Evolutionary conservation across 768 basidiomycete species (phyloP), one percentile per base, ranked within the genome.

Genomic region (Phanerochaete sordida): DNA sequence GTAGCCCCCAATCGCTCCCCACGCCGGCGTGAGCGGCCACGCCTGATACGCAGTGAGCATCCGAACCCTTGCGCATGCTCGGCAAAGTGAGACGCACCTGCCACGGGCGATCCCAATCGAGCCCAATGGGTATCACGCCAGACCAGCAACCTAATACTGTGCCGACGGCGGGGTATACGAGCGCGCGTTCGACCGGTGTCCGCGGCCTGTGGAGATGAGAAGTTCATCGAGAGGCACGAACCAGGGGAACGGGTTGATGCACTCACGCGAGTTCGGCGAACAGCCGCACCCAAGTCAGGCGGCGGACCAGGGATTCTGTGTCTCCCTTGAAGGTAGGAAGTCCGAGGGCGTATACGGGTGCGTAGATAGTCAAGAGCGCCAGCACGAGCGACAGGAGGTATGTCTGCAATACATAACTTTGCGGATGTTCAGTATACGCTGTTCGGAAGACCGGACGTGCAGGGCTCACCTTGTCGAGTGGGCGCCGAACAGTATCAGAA

Each of bases 81-180:
- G 28, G 31, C n/a, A 43, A 43, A 30, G 33, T 48, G 1, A 35
- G 35, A 75, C 84, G 58, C 56, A 91, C 94, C 88, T 98, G 96
- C 95, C 95, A 98, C 7, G 95, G 93, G 37, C 93, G 82, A 69
- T 95, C 95, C 96, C 96, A 98, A 74, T 98, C 96, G 19, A 98
- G 84, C 0, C 93, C 90, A 48, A 95, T 87, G 1, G 93, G 91
- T 48, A 95, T 78, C 11, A 82, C 84, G 16, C 94, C 95, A 15
- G 81, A 35, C 95, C 94, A 97, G 46, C 82, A 79, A 5, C 95
- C 96, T 21, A 87, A 28, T 45, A 90, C 64, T 0, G 90, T 77
- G 43, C 92, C 92, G 26, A 88, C 67, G 12, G 83, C 82, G 16
- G 96, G 92, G 66, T 91, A 94, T 19, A 95, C 82, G 23, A 96